Conservation (phyloP, 23 red algal genomes). For the Agarophyton chilense region DNA sequence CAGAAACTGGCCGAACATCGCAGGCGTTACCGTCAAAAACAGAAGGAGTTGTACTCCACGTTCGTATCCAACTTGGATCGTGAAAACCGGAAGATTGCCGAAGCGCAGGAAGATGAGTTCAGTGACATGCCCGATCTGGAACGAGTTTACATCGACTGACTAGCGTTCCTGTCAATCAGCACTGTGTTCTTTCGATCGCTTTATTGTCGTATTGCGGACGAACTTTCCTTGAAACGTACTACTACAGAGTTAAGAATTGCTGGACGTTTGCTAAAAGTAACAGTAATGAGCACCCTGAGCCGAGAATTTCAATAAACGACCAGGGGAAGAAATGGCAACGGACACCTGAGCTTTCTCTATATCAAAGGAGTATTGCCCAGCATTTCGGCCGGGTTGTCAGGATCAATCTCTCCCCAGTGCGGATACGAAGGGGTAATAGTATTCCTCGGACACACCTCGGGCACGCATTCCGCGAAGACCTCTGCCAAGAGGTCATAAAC, state of each 20-base stretch:
- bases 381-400: constrained; percentile 13
- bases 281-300: background rate
- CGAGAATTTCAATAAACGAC: background rate
- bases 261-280: background rate
- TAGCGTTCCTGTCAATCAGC: background rate
- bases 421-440: background rate
- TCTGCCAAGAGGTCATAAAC: constrained; percentile 39
- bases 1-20: constrained; percentile 47
- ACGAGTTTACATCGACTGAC: constrained; percentile 49
- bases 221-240: background rate
- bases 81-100: constrained; percentile 41
- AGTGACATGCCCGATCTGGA: constrained; percentile 59
- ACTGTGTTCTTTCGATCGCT: too few species aligned
- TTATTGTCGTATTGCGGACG: too few species aligned
- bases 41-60: constrained; percentile 62
- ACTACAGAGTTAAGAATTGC: background rate
- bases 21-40: constrained; percentile 52
- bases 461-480: constrained; percentile 19
- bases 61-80: constrained; percentile 73
- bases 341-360: background rate
- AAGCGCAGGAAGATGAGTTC: constrained; percentile 44
- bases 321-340: too few species aligned
- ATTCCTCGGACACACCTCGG: constrained; percentile 19
- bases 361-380: constrained; percentile 28
- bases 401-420: constrained; percentile 33